phyloP scores from a whole-genome alignment of 108 stramenopile genomes.

The Nitzschia putrida region DNA sequence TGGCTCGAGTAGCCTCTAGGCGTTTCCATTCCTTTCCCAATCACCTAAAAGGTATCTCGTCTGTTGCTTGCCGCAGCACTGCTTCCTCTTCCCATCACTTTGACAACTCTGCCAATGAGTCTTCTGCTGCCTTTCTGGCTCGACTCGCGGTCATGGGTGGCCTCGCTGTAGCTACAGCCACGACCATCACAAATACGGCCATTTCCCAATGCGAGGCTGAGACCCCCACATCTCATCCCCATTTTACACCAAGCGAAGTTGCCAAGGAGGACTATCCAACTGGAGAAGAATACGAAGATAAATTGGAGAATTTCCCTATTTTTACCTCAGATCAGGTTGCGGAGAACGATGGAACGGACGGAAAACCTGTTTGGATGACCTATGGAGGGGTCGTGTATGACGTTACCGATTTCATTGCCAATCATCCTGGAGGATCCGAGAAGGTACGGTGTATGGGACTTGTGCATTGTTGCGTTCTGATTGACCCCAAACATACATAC shows the following conservation, averaged over 20 bases:
- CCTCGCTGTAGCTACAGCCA: not conserved
- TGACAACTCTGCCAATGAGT: not conserved
- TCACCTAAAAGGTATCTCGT: too few relatives aligned
- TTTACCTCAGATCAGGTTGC: conserved; percentile 64
- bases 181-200: not conserved
- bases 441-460: conserved; percentile 63
- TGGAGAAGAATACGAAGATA: conserved; percentile 19
- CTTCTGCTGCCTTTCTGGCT: not conserved
- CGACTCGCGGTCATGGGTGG: conserved; percentile 1
- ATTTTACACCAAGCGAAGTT: conserved; percentile 13
- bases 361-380: conserved; percentile 87
- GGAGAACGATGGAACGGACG: conserved; percentile 61
- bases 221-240: not conserved
- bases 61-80: too few relatives aligned
- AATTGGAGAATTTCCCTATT: conserved; percentile 44
- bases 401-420: conserved; percentile 90
- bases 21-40: too few relatives aligned
- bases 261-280: conserved; percentile 12
- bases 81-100: too few relatives aligned
- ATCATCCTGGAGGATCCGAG: conserved; percentile 88
- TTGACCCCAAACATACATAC: too few relatives aligned
- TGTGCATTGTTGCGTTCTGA: not conserved
- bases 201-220: not conserved
- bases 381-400: conserved; percentile 93
- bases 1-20: too few relatives aligned